These are phyloP conservation scores for Jamesozyma jinghongensis DNA, from an alignment of 805 yeast species.

Conservation along the genomic window DNA sequence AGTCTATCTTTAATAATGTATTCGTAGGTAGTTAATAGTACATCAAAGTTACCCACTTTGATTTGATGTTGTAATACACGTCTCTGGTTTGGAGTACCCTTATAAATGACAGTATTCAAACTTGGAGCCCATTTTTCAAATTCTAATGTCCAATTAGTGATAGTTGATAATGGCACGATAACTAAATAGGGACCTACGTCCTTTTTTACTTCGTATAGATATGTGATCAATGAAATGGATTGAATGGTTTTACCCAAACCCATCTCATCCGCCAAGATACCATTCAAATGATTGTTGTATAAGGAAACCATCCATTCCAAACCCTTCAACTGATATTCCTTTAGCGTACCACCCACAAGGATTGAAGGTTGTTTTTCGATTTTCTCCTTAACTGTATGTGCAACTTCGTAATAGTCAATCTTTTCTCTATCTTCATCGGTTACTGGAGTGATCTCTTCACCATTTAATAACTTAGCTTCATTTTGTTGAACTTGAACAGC, in stretches of 20 bases:
- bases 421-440: constrained; percentile 51
- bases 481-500: constrained; percentile 71
- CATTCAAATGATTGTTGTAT: constrained; percentile 89
- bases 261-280: constrained; percentile 98
- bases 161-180: constrained; percentile 74
- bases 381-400: constrained; percentile 64
- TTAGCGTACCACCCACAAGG: constrained; percentile 67
- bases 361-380: constrained; percentile 58
- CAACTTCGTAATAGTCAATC: constrained; percentile 73
- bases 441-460: constrained; percentile 31
- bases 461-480: constrained; percentile 28
- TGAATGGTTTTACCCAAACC: constrained; percentile 94
- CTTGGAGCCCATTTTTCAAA: constrained; percentile 88
- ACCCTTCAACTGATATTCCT: constrained; percentile 84
- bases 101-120: constrained; percentile 60
- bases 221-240: constrained; percentile 66
- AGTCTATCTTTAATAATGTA: constrained; percentile 73
- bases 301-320: constrained; percentile 98
- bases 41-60: constrained; percentile 62
- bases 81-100: constrained; percentile 70
- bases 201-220: constrained; percentile 58
- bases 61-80: constrained; percentile 55
- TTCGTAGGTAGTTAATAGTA: constrained; percentile 71
- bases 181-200: constrained; percentile 64
- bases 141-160: constrained; percentile 79